Evolutionary conservation across 164 flowering plant species (phyloP).

Genomic region (Tetracentron sinense): DNA sequence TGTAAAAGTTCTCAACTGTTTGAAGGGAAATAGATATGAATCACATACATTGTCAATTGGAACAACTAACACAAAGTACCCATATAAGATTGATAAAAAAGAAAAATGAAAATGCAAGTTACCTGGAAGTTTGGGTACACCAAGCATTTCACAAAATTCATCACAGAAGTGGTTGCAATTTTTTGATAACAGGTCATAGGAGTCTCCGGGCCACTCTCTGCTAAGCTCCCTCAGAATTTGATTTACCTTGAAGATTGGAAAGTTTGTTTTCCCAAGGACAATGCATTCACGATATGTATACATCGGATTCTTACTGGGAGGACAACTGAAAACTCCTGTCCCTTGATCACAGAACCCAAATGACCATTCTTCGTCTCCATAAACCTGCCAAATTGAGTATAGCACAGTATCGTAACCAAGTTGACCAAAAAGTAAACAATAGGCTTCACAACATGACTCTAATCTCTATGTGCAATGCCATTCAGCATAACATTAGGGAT

Average conservation of each 20-base stretch:
- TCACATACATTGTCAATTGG: too few relatives aligned
- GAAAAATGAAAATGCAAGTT: conserved; percentile 6
- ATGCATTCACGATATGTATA: conserved; percentile 84
- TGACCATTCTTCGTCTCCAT: conserved; percentile 58
- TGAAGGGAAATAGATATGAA: too few relatives aligned
- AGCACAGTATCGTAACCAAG: too few relatives aligned
- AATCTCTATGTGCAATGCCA: not conserved
- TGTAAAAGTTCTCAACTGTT: too few relatives aligned
- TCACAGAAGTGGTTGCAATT: conserved; percentile 99
- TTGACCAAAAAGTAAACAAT: too few relatives aligned
- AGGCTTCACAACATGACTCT: too few relatives aligned
- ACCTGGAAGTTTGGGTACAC: conserved; percentile 96
- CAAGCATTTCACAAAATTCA: conserved; percentile 82
- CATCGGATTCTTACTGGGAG: conserved; percentile 83
- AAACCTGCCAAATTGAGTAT: conserved; percentile 50
- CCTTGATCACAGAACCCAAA: conserved; percentile 63
- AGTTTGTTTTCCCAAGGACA: conserved; percentile 66
- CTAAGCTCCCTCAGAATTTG: conserved; percentile 86
- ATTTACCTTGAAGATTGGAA: conserved; percentile 57
- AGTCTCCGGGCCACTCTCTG: conserved; percentile 88
- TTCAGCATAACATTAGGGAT: too few relatives aligned
- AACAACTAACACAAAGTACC: not conserved
- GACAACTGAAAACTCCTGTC: conserved; percentile 88
- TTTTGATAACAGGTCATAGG: conserved; percentile 79
- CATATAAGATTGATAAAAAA: not conserved